Percentiles rank a stretch among this genome's conserved stretches.
Conservation (phyloP, 176 grass and related monocot genomes). For the Ensete ventricosum region DNA sequence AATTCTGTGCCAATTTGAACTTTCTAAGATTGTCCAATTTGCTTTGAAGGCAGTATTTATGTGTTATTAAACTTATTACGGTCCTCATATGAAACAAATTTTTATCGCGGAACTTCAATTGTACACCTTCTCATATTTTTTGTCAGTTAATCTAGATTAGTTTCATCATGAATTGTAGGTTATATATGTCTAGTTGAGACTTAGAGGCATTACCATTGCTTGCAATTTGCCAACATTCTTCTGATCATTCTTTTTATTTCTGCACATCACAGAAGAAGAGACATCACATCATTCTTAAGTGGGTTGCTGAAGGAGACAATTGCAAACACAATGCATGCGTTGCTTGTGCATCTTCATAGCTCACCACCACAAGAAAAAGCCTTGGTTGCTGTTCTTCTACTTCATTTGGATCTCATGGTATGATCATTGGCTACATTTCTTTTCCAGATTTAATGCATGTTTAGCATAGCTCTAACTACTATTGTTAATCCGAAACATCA, state of each 20-base stretch:
- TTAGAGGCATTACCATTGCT: no score
- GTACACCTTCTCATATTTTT: no score
- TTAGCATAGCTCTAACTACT: no score
- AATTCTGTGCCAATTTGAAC: neutral
- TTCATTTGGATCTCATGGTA: slow-evolving; percentile 45
- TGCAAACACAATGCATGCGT: slow-evolving; percentile 23
- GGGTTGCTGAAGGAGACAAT: slow-evolving; percentile 18
- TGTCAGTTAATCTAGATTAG: no score
- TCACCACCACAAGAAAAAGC: slow-evolving; percentile 30
- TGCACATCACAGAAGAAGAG: slow-evolving; percentile 21
- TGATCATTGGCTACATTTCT: neutral
- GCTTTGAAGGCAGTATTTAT: neutral
- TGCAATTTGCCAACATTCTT: neutral
- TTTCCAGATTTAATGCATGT: no score
- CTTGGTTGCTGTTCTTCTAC: slow-evolving; percentile 30
- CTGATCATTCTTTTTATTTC: neutral
- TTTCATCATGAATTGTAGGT: no score
- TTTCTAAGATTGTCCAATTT: neutral
- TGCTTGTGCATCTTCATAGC: slow-evolving; percentile 31
- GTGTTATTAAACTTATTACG: neutral
- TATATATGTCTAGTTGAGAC: no score
- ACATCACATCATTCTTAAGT: slow-evolving; percentile 20
- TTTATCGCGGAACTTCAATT: no score
- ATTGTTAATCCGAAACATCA: no score
- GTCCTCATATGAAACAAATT: neutral